Base-by-base conservation (phyloP, 2,329 filamentous ascomycete species). In the Ceratocystis ficicola region DNA sequence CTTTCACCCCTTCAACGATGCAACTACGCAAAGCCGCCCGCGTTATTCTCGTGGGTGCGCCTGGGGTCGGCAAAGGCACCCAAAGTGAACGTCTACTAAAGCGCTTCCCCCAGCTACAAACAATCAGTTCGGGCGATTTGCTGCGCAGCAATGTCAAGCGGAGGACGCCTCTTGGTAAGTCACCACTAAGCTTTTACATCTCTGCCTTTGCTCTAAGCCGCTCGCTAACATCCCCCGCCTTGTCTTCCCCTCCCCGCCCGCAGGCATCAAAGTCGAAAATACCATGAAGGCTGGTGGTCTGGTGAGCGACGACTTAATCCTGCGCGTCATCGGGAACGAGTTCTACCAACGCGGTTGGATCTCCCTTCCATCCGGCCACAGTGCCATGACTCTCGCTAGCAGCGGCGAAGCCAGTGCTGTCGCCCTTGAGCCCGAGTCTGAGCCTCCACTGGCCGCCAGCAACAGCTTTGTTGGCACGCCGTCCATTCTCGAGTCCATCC, bases 11-110 rank as follows among this genome's bases (percentile, higher is more conserved):
- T 41, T 15, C 36, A 12, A 66, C 63, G 30, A 86, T 86, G 84
- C 81, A 84, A 77, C 83, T 95, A 73, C 83, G 81, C 70, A 86
- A 82, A 77, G 93, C 94, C 67, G 94, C 94, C 65, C 88, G 94
- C 69, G 87, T 97, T 69, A 97, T 99, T 73, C 85, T 99, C 70
- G 85, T 99, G 71, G 94, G 94, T 71, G 92, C 93, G 64, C 94
- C 94, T n/a, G 92, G 92, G 67, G 94, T 96, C 66, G 94, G 94
- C 69, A 99, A 99, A 76, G 94, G 93, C 69, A 99, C 94, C 2
- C 94, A 99, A 78, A 90, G 90, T 63, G 89, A 95, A 75, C 86
- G 94, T 68, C 80, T 99, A 69, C 86, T 97, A 70, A 80, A 86
- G 71, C 86, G 89, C 70, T 99, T 94, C 73, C 90, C 92, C 2